Evolutionary conservation across 2,329 filamentous ascomycete species (phyloP).

Genomic region (Lecanicillium sp.): DNA sequence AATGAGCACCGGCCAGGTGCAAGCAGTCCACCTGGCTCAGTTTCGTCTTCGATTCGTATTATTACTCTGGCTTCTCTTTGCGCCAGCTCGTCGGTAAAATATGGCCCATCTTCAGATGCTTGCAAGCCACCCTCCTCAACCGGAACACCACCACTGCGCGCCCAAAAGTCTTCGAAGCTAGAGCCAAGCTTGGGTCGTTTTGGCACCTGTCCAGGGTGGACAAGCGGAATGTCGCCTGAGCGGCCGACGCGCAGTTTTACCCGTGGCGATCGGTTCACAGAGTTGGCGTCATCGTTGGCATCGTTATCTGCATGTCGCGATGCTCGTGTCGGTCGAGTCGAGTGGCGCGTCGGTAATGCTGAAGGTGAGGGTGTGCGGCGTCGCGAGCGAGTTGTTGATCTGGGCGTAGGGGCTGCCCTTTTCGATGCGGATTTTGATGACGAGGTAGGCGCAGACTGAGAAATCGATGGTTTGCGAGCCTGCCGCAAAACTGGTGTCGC

Average conservation of each 20-base stretch:
- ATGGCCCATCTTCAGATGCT: constrained; percentile 47
- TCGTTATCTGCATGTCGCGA: constrained; percentile 32
- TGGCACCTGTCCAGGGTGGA: constrained; percentile 53
- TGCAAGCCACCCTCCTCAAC: constrained; percentile 54
- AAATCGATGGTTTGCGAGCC: neutral
- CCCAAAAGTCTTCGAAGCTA: constrained; percentile 54
- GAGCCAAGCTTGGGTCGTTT: constrained; percentile 47
- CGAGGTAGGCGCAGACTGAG: constrained; percentile 14
- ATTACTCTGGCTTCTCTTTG: constrained; percentile 64
- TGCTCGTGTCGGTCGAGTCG: constrained; percentile 38
- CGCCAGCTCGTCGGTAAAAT: constrained; percentile 56
- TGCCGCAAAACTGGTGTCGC: constrained; percentile 19
- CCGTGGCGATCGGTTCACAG: constrained; percentile 32
- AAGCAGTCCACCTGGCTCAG: constrained; percentile 67
- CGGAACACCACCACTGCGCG: constrained; percentile 42
- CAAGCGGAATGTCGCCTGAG: constrained; percentile 43
- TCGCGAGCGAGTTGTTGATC: constrained; percentile 29
- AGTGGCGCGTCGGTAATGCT: constrained; percentile 32
- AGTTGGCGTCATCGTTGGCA: constrained; percentile 16
- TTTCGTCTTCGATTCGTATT: constrained; percentile 63
- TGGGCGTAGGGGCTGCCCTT: constrained; percentile 24
- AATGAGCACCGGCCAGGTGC: constrained; percentile 63
- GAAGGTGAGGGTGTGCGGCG: constrained; percentile 37
- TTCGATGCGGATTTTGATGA: constrained; percentile 27
- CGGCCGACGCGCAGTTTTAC: constrained; percentile 43